Evolutionary conservation across 2,329 filamentous ascomycete genomes (phyloP), one percentile per base, ranked within the genome.

Genomic region (Fusarium solani-melongenae): DNA sequence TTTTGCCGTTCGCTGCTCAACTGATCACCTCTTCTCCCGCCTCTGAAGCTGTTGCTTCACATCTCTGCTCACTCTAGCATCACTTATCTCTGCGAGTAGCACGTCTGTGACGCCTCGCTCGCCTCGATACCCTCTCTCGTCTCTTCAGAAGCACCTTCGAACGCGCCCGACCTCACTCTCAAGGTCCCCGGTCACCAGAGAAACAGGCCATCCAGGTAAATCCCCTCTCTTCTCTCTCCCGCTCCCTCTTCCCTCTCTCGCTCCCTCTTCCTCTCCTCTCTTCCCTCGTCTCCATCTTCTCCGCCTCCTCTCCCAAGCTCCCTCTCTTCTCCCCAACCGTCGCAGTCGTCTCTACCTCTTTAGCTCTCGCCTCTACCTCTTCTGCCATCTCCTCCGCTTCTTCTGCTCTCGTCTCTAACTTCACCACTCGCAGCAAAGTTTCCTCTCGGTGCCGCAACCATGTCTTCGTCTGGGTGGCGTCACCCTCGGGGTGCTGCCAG

Each of bases 401-500:
- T 33, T 12, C 10, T 31, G 12, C 12, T 33, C 44, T 62, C 34
- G 9, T 33, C 7, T n/a, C 36, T 55, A 56, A 62, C 46, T 2
- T 44, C 17, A 15, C 4, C 14, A 7, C 36, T 44, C 15, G 33
- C n/a, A 22, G 68, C 27, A 27, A 7, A 22, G 15, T 24, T 14
- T 27, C 44, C 38, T 17, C 41, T 39, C 31, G 38, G 22, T 33
- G 20, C 34, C 61, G 20, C 38, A 58, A 36, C 9, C 12, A 73
- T 73, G 71, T 57, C 68, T 38, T 72, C 71, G 27, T 53, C 36
- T 11, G 60, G 53, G 24, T 41, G 49, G 51, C 56, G 63, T 17
- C 71, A 58, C 9, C 72, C 64, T 22, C 59, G 65, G 15, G 64
- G 46, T 11, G 53, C 44, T 7, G 53, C 39, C 20, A 39, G 57